Percentiles rank a stretch among this genome's conserved stretches.
Conservation (phyloP, 1,139 yeast species). For the Pichia cactophila region DNA sequence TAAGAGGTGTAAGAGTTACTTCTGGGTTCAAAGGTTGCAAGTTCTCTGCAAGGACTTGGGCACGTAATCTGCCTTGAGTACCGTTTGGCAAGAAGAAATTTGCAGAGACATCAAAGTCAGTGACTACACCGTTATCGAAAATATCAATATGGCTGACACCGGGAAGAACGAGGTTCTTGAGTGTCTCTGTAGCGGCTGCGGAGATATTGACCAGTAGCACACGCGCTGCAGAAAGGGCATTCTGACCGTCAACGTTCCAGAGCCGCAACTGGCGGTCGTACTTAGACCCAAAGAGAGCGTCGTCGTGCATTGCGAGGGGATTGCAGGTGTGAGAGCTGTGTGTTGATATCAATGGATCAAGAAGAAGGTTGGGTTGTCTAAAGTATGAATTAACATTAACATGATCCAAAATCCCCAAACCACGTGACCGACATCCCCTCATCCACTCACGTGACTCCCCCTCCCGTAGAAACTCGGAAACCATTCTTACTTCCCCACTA, state of each 20-base stretch:
- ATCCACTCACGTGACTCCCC: too few species aligned
- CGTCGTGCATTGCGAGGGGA: neutral
- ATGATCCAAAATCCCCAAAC: too few species aligned
- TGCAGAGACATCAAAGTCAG: slow-evolving; percentile 39
- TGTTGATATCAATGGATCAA: too few species aligned
- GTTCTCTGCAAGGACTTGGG: slow-evolving; percentile 33
- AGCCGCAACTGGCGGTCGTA: slow-evolving; percentile 86
- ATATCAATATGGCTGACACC: slow-evolving; percentile 69
- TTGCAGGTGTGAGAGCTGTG: too few species aligned
- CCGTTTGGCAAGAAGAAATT: slow-evolving; percentile 54
- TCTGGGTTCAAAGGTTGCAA: slow-evolving; percentile 57
- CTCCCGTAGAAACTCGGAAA: too few species aligned
- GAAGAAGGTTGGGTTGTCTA: too few species aligned
- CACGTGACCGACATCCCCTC: too few species aligned
- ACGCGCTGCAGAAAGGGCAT: slow-evolving; percentile 47
- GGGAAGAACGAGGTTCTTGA: slow-evolving; percentile 75
- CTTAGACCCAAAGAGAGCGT: slow-evolving; percentile 17
- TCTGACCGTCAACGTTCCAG: slow-evolving; percentile 81
- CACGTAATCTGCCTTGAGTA: slow-evolving; percentile 39
- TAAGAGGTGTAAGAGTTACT: slow-evolving; percentile 25
- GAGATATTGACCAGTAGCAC: slow-evolving; percentile 59
- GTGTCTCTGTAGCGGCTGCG: slow-evolving; percentile 55
- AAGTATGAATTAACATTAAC: too few species aligned
- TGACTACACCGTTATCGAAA: slow-evolving; percentile 40
- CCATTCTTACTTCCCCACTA: too few species aligned